phyloP scores from a whole-genome alignment of 1,284 basidiomycete genomes.

The Melampsora americana region DNA sequence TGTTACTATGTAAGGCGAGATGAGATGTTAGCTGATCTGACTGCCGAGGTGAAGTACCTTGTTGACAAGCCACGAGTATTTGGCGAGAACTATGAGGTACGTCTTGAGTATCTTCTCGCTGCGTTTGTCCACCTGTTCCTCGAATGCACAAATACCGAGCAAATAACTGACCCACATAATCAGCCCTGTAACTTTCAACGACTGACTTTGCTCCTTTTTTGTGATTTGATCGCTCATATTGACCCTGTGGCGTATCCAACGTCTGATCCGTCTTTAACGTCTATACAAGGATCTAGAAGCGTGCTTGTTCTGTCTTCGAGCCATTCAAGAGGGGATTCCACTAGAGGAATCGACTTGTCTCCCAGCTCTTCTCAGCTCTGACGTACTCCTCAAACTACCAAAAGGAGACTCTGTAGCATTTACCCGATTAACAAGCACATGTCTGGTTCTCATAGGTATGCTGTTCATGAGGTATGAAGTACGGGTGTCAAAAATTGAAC shows the following conservation, averaged over 20 bases:
- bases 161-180: background rate
- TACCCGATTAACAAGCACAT: slow-evolving; percentile 45
- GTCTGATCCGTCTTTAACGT: too few relatives aligned
- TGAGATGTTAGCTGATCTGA: slow-evolving; percentile 47
- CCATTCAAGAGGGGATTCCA: slow-evolving; percentile 50
- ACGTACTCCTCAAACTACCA: slow-evolving; percentile 46
- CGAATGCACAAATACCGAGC: background rate
- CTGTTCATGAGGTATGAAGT: background rate
- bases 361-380: slow-evolving; percentile 47
- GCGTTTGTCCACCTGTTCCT: background rate
- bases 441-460: slow-evolving; percentile 46
- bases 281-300: slow-evolving; percentile 49
- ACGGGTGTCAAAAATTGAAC: background rate
- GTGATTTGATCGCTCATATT: background rate
- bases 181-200: too few relatives aligned
- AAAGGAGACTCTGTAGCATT: slow-evolving; percentile 9
- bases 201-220: background rate
- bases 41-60: slow-evolving; percentile 46
- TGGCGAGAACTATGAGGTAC: slow-evolving; percentile 35
- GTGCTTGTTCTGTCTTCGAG: slow-evolving; percentile 48
- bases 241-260: too few relatives aligned
- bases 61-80: slow-evolving; percentile 17
- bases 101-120: slow-evolving; percentile 3
- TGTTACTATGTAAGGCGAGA: slow-evolving; percentile 50
- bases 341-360: slow-evolving; percentile 44